phyloP scores from a whole-genome alignment of 2,329 filamentous ascomycete species.

The Epichloe uncinata region DNA sequence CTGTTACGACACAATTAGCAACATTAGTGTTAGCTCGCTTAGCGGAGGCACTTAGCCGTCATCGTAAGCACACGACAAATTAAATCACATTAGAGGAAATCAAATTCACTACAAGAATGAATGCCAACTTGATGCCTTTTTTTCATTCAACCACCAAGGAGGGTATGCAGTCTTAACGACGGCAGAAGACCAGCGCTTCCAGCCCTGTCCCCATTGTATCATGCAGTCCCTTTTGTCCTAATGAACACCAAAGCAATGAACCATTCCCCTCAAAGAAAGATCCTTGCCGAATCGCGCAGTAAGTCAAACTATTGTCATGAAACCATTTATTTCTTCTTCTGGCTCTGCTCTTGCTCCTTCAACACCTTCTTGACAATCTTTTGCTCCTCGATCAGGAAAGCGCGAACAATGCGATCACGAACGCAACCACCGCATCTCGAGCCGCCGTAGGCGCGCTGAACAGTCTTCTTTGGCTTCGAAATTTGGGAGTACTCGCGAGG shows the following conservation, averaged over 20 bases:
- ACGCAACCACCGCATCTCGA: conserved; percentile 98
- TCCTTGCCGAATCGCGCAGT: conserved; percentile 23
- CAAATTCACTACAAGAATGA: conserved; percentile 3
- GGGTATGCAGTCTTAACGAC: conserved; percentile 30
- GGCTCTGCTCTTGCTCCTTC: conserved; percentile 82
- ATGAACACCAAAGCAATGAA: conserved; percentile 42
- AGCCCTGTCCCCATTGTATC: conserved; percentile 26
- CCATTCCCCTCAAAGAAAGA: conserved; percentile 22
- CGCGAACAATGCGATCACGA: conserved; percentile 92
- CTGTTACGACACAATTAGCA: not conserved
- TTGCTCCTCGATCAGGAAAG: conserved; percentile 99
- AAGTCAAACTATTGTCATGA: conserved; percentile 18
- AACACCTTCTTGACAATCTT: conserved; percentile 99
- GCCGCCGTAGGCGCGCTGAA: conserved; percentile 95
- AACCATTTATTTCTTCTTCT: conserved; percentile 54
- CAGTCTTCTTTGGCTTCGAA: conserved; percentile 98
- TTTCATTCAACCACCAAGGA: conserved; percentile 33
- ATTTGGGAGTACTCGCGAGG: conserved; percentile 95
- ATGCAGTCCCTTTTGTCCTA: conserved; percentile 37
- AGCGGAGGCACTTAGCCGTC: not conserved
- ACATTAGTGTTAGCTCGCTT: not conserved
- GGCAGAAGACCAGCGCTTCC: conserved; percentile 30
- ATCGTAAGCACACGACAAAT: not conserved
- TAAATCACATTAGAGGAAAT: not conserved
- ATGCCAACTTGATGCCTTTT: conserved; percentile 25